Evolutionary conservation across 2,329 filamentous ascomycete species (phyloP), one percentile per base, ranked within the genome.

Genomic region (Septoria petroselini): DNA sequence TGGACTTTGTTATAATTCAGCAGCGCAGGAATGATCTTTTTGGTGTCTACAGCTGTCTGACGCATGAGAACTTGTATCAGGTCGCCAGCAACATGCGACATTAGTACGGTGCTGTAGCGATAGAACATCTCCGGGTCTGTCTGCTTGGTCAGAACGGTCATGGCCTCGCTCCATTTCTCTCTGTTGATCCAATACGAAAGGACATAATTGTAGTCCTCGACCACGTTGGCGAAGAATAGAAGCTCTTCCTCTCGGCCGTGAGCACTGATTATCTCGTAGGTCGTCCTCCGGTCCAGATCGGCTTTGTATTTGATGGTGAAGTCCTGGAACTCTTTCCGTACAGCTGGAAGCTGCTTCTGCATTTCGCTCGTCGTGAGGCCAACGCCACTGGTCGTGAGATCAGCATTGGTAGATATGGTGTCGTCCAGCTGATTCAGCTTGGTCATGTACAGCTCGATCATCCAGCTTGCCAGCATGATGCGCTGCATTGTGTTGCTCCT

Each of bases 181-280:
- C 91, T 81, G 70, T 97, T 93, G 14, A 97, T 86, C 93, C 93
- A 98, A 70, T 98, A 98, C 7, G 88, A 88, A 11, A 98, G 75
- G 17, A 97, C 90, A 65, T 95, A 98, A 67, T 94, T 88, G 72
- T 93, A 90, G 68, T 98, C 93, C 62, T 91, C 86, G 39, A 94
- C 79, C 5, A 86, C 82, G 51, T 86, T 93, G 15, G 93, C 93
- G 71, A 91, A 98, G 71, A 84, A 93, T 0, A 98, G 76, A 2
- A 98, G 76, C 68, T 98, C 93, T 60, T 91, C 85, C 71, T 98
- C 93, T 50, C 93, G 81, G 12, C 91, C 93, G 66, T 98, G 93
- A 60, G 90, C 95, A 69, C 89, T 91, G 64, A 97, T 91, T 52
- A 97, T 85, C 65, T 96, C 91, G 71, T 98, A 98, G 0, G 87